Evolutionary conservation across 108 stramenopile genomes (phyloP).

Genomic region (Epithemia pelagica): DNA sequence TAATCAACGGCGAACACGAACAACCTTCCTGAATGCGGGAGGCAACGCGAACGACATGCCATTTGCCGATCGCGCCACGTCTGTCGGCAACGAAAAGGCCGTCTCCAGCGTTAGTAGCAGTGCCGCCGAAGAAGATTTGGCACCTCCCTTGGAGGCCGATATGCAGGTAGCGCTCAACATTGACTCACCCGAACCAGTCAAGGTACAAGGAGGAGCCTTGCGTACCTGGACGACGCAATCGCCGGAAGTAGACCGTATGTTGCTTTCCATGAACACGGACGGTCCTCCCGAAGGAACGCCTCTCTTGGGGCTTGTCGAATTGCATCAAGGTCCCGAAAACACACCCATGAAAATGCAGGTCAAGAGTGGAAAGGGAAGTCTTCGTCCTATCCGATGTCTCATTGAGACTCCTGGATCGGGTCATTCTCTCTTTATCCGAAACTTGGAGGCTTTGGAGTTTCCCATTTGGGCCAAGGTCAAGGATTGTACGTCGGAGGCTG

Average conservation of each 20-base stretch:
- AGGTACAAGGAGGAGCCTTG: slow-evolving; percentile 42
- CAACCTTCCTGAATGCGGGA: not conserved
- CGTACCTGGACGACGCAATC: slow-evolving; percentile 37
- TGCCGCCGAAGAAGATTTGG: not conserved
- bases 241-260: slow-evolving; percentile 25
- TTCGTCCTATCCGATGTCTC: slow-evolving; percentile 52
- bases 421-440: slow-evolving; percentile 53
- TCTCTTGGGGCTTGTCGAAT: slow-evolving; percentile 49
- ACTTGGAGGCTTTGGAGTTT: slow-evolving; percentile 56
- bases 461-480: slow-evolving; percentile 56
- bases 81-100: not conserved
- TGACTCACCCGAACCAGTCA: not conserved
- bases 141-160: not conserved
- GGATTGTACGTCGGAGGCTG: slow-evolving; percentile 10
- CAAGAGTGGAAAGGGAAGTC: slow-evolving; percentile 53
- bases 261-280: slow-evolving; percentile 38
- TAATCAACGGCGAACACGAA: not conserved
- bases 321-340: slow-evolving; percentile 67
- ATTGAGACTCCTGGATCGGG: slow-evolving; percentile 48
- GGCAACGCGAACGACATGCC: not conserved
- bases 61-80: not conserved
- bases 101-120: not conserved
- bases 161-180: not conserved
- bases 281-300: slow-evolving; percentile 57
- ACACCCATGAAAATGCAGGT: slow-evolving; percentile 57